Evolutionary conservation across 495 filamentous ascomycete genomes (phyloP), one percentile per base, ranked within the genome.

Genomic region (Penicillium samsonianum): DNA sequence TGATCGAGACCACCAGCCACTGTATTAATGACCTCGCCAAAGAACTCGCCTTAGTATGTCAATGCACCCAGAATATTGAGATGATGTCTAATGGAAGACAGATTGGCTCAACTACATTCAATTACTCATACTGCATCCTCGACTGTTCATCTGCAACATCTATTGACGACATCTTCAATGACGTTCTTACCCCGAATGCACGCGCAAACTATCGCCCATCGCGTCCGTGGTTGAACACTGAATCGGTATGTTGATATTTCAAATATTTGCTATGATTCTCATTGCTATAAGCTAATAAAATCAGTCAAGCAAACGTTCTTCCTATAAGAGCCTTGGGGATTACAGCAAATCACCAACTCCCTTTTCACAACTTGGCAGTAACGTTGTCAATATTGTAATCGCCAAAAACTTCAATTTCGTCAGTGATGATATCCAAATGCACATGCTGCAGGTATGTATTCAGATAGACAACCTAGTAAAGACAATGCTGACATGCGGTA

Each of bases 351-450:
- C 60, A 3, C 64, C 53, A 20, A 52, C 43, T 37, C 50, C 59
- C 16, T 58, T 33, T 7, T 44, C 52, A 35, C 47, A 33, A 14
- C 40, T 75, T 17, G 72, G 71, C 23, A 71, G 67, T 30, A 70
- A 73, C 42, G 86, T 95, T 48, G 86, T 90, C 45, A 91, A 96
- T 71, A 80, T 96, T 12, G 76, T 96, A 22, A 86, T 98, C 46
- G 86, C 88, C 5, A 87, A 85, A 60, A 83, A 96, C 63, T 84
- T 98, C 46, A 83, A 96, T 67, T 67, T 77, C 40, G 88, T 88
- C 2, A 77, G 78, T 26, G 74, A 82, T 22, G 80, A 84, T 41
- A 80, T 97, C n/a, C 94, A 98, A 73, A 85, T 92, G 37, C 90
- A 96, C 65, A 86, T 83, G 26, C 80, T 98, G 26, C 93, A 91